phyloP scores from a whole-genome alignment of 139 green algal species.

The Trebouxia sp. region DNA sequence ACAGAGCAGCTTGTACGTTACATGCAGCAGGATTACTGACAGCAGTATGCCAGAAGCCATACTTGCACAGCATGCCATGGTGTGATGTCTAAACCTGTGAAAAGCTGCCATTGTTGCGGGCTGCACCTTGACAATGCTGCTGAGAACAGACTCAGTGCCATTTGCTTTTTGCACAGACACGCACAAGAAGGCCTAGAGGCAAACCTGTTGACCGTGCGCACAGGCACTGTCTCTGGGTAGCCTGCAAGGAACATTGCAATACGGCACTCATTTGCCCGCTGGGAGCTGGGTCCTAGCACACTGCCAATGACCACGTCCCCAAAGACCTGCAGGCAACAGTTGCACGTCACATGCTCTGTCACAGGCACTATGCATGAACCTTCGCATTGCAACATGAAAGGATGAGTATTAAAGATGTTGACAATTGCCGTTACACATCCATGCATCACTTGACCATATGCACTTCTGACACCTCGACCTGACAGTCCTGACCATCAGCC shows the following conservation, averaged over 20 bases:
- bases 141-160: neutral
- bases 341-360: neutral
- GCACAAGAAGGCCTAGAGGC: neutral
- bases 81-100: too few species aligned
- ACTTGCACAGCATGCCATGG: too few species aligned
- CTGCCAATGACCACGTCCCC: conserved; percentile 95
- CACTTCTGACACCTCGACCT: too few species aligned
- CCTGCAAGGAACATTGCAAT: conserved; percentile 95
- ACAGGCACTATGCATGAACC: neutral
- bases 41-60: too few species aligned
- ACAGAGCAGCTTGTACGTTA: too few species aligned
- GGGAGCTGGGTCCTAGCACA: conserved; percentile 88
- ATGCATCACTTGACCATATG: too few species aligned
- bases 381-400: neutral
- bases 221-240: conserved; percentile 90
- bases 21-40: too few species aligned
- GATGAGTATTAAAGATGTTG: too few species aligned
- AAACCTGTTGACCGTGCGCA: conserved; percentile 94
- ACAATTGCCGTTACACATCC: too few species aligned
- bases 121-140: neutral
- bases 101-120: too few species aligned
- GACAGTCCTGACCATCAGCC: too few species aligned
- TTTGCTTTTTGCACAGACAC: neutral
- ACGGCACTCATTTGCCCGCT: conserved; percentile 94
- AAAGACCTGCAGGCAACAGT: conserved; percentile 63